Evolutionary conservation across 176 grass and related monocot species (phyloP).

Genomic region (Lolium perenne): DNA sequence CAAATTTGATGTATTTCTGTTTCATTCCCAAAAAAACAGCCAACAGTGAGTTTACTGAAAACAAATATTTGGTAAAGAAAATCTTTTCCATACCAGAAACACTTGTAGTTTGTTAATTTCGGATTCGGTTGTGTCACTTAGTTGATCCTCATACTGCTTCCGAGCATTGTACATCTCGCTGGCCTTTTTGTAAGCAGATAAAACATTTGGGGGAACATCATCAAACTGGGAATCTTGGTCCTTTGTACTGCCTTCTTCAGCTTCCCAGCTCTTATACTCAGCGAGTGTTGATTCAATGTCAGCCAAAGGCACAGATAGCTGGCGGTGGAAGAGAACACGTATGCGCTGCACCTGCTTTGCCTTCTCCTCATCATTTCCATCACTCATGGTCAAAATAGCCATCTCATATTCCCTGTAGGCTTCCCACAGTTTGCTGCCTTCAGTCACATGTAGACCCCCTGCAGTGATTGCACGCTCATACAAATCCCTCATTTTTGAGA

Average conservation of each 20-base stretch:
- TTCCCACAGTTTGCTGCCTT: slow-evolving; percentile 88
- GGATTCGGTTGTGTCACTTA: slow-evolving; percentile 50
- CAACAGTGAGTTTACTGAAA: slow-evolving; percentile 26
- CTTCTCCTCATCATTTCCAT: slow-evolving; percentile 70
- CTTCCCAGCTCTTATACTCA: slow-evolving; percentile 92
- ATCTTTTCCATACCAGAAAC: slow-evolving; percentile 61
- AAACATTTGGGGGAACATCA: slow-evolving; percentile 74
- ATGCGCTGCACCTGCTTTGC: slow-evolving; percentile 75
- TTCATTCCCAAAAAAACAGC: slow-evolving; percentile 39
- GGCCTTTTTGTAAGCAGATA: slow-evolving; percentile 73
- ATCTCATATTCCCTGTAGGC: slow-evolving; percentile 94
- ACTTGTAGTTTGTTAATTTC: slow-evolving; percentile 73
- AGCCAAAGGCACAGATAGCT: slow-evolving; percentile 86
- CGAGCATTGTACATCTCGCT: slow-evolving; percentile 76
- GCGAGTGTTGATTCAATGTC: slow-evolving; percentile 67
- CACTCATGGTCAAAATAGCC: slow-evolving; percentile 73
- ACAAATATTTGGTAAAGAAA: background rate
- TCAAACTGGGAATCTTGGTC: slow-evolving; percentile 63
- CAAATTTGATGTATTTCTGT: slow-evolving; percentile 96
- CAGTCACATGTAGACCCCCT: slow-evolving; percentile 70
- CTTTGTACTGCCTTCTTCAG: slow-evolving; percentile 83
- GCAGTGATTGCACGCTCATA: slow-evolving; percentile 86
- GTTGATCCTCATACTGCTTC: slow-evolving; percentile 79
- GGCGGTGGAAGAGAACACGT: slow-evolving; percentile 77
- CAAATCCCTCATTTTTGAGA: slow-evolving; percentile 87